Evolutionary conservation across 2,329 filamentous ascomycete genomes (phyloP).

Genomic region (Penicillium italicum): DNA sequence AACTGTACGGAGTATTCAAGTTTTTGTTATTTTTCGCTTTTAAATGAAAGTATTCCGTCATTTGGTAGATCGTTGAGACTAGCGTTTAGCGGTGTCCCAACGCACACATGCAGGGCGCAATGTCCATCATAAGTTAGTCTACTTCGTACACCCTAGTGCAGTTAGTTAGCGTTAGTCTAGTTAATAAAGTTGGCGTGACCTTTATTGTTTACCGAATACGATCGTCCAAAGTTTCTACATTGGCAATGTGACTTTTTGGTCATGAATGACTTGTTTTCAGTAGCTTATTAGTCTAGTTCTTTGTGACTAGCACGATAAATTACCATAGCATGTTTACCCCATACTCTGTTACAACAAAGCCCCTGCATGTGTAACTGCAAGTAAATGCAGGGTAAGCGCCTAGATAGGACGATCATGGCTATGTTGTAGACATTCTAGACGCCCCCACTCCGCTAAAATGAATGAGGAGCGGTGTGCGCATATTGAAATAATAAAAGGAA

Average conservation of each 20-base stretch:
- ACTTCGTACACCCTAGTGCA: neutral
- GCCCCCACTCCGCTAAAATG: slow-evolving; percentile 11
- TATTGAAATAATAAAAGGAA: neutral
- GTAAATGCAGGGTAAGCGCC: neutral
- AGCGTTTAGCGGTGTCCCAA: neutral
- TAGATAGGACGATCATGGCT: slow-evolving; percentile 2
- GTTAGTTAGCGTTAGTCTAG: neutral
- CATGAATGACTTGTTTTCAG: no score
- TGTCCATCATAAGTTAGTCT: neutral
- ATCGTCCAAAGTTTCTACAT: neutral
- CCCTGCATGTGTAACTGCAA: slow-evolving; percentile 21
- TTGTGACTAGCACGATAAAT: neutral
- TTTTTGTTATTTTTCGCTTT: no score
- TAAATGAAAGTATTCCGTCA: neutral
- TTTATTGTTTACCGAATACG: neutral
- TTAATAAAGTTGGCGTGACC: neutral
- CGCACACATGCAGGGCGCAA: neutral
- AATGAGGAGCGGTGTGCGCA: slow-evolving; percentile 15
- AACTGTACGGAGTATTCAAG: no score
- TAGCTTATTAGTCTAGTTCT: neutral
- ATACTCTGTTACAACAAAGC: neutral
- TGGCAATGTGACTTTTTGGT: neutral
- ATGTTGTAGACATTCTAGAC: slow-evolving; percentile 9
- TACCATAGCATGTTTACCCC: neutral
- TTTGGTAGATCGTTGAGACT: slow-evolving; percentile 3